Percentiles rank a stretch among this genome's conserved stretches.
Conservation (phyloP, 179 eudicot genomes). For the Gypsophila paniculata region DNA sequence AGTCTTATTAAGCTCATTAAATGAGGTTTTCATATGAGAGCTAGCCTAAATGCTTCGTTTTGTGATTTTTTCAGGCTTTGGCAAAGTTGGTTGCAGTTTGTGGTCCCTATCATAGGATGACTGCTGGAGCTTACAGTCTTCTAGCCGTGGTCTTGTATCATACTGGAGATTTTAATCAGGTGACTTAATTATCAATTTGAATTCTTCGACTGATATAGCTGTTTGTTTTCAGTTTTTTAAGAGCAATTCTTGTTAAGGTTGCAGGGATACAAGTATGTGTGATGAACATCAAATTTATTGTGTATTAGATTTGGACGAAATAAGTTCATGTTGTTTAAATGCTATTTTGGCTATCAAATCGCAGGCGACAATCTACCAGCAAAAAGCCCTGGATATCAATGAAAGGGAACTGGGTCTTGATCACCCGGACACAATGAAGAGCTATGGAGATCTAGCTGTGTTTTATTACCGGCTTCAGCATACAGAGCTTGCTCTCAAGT, state of each 20-base stretch:
- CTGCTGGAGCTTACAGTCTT: conserved; percentile 99
- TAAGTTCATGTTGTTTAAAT: conserved; percentile 10
- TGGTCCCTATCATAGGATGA: conserved; percentile 99
- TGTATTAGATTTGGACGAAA: background rate
- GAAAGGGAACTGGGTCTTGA: conserved; percentile 98
- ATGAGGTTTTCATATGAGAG: background rate
- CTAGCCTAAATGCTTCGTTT: conserved; percentile 19
- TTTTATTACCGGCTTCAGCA: conserved; percentile 99
- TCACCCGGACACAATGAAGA: conserved; percentile 99
- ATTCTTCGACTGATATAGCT: background rate
- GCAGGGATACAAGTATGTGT: background rate
- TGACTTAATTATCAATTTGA: conserved; percentile 20
- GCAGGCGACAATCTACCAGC: conserved; percentile 99
- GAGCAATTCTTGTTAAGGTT: conserved; percentile 12
- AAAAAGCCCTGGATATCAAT: conserved; percentile 97
- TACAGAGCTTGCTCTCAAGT: conserved; percentile 98
- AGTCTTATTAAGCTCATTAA: conserved; percentile 1
- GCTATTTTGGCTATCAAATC: conserved; percentile 15
- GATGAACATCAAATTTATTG: background rate
- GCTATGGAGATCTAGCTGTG: conserved; percentile 98
- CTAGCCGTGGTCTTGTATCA: conserved; percentile 97
- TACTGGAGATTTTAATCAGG: conserved; percentile 99
- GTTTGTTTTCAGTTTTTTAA: background rate
- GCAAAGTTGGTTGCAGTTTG: conserved; percentile 97
- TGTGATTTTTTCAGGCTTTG: conserved; percentile 64